These are phyloP conservation scores for Solanum virginianum DNA, from an alignment of 257 asterid genomes.

Conservation along the genomic window DNA sequence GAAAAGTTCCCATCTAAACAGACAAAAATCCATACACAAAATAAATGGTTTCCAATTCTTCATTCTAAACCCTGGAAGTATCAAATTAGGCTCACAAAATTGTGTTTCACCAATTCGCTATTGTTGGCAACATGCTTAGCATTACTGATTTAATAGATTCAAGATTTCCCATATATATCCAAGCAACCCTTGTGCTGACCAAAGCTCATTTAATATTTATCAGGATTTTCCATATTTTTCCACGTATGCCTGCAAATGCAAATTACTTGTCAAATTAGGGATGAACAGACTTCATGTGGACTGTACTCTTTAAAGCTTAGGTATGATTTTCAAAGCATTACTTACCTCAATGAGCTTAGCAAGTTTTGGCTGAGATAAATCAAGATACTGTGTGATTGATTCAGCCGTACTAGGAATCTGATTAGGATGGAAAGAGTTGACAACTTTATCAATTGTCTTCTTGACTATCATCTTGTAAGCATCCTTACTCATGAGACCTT, in stretches of 20 bases:
- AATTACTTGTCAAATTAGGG: conserved; percentile 10
- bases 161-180: background rate
- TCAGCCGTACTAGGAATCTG: conserved; percentile 68
- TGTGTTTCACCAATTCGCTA: background rate
- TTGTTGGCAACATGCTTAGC: background rate
- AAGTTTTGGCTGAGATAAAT: conserved; percentile 47
- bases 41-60: background rate
- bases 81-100: background rate
- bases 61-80: background rate
- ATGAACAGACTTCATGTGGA: background rate
- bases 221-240: conserved; percentile 50
- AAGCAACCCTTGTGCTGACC: background rate
- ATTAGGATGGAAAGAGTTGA: conserved; percentile 41
- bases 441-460: conserved; percentile 63
- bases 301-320: background rate
- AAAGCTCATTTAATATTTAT: conserved; percentile 12
- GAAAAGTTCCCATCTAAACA: background rate
- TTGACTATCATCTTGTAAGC: conserved; percentile 73
- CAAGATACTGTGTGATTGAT: conserved; percentile 38
- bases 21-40: background rate
- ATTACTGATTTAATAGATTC: background rate
- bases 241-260: conserved; percentile 72
- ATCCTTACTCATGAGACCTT: conserved; percentile 67
- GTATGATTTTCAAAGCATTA: conserved; percentile 5
- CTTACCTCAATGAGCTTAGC: conserved; percentile 83